A percentile compares a stretch with the other conserved stretches of the same genome.
These are phyloP conservation scores for Xylaria sp. DNA, from an alignment of 2,329 filamentous ascomycete species.

Conservation along the genomic window DNA sequence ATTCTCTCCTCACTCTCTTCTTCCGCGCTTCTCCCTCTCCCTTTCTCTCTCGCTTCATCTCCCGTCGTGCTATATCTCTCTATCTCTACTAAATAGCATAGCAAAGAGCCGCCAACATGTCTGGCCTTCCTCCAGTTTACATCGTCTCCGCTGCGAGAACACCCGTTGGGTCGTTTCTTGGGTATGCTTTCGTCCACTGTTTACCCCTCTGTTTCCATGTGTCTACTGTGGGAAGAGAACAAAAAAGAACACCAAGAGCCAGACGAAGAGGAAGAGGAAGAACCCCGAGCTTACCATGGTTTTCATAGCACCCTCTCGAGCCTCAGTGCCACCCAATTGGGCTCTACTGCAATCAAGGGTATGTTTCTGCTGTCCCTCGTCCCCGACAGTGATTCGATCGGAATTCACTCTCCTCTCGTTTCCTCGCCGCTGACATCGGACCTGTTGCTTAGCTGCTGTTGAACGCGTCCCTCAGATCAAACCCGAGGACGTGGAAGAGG, in stretches of 20 bases:
- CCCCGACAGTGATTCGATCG: neutral
- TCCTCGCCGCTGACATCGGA: slow-evolving; percentile 23
- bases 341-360: slow-evolving; percentile 94
- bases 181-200: slow-evolving; percentile 63
- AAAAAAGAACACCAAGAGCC: neutral
- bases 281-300: slow-evolving; percentile 36
- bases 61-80: neutral
- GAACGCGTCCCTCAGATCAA: slow-evolving; percentile 88
- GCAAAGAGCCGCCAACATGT: slow-evolving; percentile 65
- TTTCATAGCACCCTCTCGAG: slow-evolving; percentile 81
- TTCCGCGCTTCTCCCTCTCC: neutral
- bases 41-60: neutral
- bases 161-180: slow-evolving; percentile 92
- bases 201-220: neutral
- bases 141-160: slow-evolving; percentile 93
- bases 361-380: slow-evolving; percentile 43
- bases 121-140: slow-evolving; percentile 87
- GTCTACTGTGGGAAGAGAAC: neutral
- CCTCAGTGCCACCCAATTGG: slow-evolving; percentile 85
- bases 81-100: slow-evolving; percentile 4
- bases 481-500: slow-evolving; percentile 89
- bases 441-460: slow-evolving; percentile 69
- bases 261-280: neutral
- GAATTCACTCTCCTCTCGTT: neutral
- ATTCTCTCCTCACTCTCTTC: neutral